Percentiles rank a stretch among this genome's conserved stretches.
These are phyloP conservation scores for Trypethelium eluteriae DNA, from an alignment of 495 filamentous ascomycete genomes.

Conservation along the genomic window DNA sequence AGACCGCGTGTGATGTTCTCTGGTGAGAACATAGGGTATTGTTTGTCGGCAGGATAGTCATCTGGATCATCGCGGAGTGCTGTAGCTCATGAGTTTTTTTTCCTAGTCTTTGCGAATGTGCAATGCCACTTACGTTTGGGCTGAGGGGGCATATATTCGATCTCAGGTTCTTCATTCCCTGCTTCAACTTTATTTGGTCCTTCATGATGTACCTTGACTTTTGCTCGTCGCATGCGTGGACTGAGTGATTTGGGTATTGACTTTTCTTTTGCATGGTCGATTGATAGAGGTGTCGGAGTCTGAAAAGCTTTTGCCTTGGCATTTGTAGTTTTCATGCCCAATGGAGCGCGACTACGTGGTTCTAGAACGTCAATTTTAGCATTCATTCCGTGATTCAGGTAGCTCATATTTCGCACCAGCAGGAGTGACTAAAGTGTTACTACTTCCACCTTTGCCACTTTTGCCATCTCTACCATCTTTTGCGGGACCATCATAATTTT, in stretches of 20 bases:
- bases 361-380: conserved; percentile 36
- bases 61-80: conserved; percentile 72
- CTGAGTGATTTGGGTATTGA: conserved; percentile 42
- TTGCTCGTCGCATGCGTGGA: conserved; percentile 41
- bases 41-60: conserved; percentile 48
- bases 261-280: conserved; percentile 40
- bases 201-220: conserved; percentile 41
- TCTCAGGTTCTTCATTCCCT: conserved; percentile 57
- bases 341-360: conserved; percentile 64
- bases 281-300: conserved; percentile 48
- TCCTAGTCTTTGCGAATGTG: background rate
- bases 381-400: conserved; percentile 13
- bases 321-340: conserved; percentile 95
- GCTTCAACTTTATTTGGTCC: conserved; percentile 40
- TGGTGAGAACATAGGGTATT: conserved; percentile 43
- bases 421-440: conserved; percentile 69
- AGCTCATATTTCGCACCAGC: conserved; percentile 49
- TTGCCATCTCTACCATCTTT: conserved; percentile 54
- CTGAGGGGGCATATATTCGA: conserved; percentile 68
- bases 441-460: conserved; percentile 45
- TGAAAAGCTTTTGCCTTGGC: conserved; percentile 68
- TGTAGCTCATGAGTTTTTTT: conserved; percentile 37
- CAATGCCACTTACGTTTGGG: conserved; percentile 41
- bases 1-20: conserved; percentile 64
- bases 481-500: conserved; percentile 55